Percentiles rank a stretch among this genome's conserved stretches.
Conservation (phyloP, 2,329 filamentous ascomycete species). For the Trichoderma citrinoviride region DNA sequence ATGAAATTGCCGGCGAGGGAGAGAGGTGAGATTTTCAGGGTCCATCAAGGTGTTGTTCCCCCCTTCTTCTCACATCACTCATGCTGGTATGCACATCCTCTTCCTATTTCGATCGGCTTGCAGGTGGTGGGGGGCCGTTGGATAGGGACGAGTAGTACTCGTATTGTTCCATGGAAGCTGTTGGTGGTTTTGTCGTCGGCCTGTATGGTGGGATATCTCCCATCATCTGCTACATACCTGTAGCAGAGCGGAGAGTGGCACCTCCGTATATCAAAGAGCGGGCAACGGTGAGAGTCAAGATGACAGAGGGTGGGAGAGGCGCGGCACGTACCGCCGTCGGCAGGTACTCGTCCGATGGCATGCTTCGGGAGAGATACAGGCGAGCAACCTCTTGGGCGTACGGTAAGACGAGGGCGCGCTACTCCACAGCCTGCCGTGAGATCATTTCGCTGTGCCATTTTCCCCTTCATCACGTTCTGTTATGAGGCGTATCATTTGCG, state of each 20-base stretch:
- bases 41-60: neutral
- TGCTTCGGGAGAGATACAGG: neutral
- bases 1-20: neutral
- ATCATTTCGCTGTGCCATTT: neutral
- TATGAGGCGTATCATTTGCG: neutral
- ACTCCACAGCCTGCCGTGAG: neutral
- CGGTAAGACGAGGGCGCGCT: neutral
- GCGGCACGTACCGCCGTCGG: neutral
- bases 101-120: neutral
- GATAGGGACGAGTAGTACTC: neutral
- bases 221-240: too few species aligned
- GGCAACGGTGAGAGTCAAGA: neutral
- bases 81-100: neutral
- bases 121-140: neutral
- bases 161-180: constrained; percentile 3
- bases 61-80: neutral
- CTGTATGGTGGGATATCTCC: neutral
- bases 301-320: neutral
- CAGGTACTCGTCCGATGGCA: neutral
- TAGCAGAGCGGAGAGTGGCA: neutral
- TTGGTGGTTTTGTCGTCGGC: neutral
- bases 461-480: neutral
- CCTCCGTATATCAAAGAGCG: neutral
- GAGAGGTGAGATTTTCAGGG: constrained; percentile 18
- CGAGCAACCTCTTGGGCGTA: neutral